Conservation (phyloP, 148 eudicot species). For the Simmondsia chinensis region DNA sequence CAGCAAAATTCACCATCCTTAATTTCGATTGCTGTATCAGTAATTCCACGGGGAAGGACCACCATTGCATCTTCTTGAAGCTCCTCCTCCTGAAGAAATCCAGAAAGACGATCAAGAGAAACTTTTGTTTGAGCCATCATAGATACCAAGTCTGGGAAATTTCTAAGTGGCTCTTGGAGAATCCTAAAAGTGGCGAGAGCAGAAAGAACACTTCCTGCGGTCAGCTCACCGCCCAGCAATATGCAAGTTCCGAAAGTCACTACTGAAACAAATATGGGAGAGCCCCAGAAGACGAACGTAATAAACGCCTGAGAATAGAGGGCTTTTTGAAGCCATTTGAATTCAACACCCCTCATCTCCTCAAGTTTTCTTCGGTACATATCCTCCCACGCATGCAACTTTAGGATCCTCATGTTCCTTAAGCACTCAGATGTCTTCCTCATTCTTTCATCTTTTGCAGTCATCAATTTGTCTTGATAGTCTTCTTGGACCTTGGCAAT, state of each 20-base stretch:
- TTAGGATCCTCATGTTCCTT: conserved; percentile 83
- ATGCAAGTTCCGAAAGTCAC: conserved; percentile 76
- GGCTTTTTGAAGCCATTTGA: conserved; percentile 72
- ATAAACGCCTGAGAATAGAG: conserved; percentile 78
- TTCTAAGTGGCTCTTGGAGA: conserved; percentile 83
- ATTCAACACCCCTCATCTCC: conserved; percentile 75
- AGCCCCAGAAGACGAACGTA: conserved; percentile 83
- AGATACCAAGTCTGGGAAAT: conserved; percentile 78
- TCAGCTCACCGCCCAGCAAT: conserved; percentile 60
- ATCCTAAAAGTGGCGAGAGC: conserved; percentile 88
- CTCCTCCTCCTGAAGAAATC: conserved; percentile 68
- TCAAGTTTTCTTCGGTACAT: conserved; percentile 52
- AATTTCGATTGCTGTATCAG: conserved; percentile 66
- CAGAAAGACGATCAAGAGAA: conserved; percentile 75
- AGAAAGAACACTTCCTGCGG: conserved; percentile 82
- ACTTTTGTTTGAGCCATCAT: conserved; percentile 95
- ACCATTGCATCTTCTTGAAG: conserved; percentile 63
- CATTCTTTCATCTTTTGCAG: conserved; percentile 89
- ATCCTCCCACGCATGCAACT: conserved; percentile 96
- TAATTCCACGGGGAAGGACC: conserved; percentile 37
- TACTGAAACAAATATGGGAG: conserved; percentile 89
- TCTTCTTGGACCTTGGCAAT: conserved; percentile 74
- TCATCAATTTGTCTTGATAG: conserved; percentile 82
- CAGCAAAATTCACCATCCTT: conserved; percentile 68
- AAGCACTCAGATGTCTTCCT: conserved; percentile 82